phyloP scores from a whole-genome alignment of 2,329 filamentous ascomycete species.

The Thielaviopsis ethacetica region DNA sequence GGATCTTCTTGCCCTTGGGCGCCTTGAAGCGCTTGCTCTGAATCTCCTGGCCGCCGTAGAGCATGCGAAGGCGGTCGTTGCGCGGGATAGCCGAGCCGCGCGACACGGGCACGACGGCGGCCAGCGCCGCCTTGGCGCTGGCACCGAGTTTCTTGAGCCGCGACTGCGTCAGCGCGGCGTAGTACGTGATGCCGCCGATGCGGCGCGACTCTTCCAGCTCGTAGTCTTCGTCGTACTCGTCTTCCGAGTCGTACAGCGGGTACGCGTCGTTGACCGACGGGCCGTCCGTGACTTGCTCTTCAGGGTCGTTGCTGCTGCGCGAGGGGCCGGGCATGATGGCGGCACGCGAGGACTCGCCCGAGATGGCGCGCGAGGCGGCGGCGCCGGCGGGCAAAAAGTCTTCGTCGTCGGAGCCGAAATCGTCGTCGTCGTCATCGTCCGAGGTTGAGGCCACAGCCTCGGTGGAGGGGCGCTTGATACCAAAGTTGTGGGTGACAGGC shows the following conservation, averaged over 20 bases:
- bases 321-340: slow-evolving; percentile 20
- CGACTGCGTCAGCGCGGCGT: slow-evolving; percentile 29
- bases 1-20: slow-evolving; percentile 76
- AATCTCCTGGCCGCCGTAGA: slow-evolving; percentile 39
- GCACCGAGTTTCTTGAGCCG: slow-evolving; percentile 7
- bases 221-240: slow-evolving; percentile 61
- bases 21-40: slow-evolving; percentile 49
- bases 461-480: slow-evolving; percentile 59
- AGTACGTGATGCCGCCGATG: slow-evolving; percentile 63
- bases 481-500: slow-evolving; percentile 73
- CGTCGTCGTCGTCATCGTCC: slow-evolving; percentile 58
- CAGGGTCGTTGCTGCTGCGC: slow-evolving; percentile 40
- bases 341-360: slow-evolving; percentile 2
- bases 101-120: slow-evolving; percentile 36
- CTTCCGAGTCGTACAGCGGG: slow-evolving; percentile 73
- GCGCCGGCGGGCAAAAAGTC: slow-evolving; percentile 17
- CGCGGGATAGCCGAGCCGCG: slow-evolving; percentile 39
- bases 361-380: neutral
- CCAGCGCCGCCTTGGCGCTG: neutral
- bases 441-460: slow-evolving; percentile 48
- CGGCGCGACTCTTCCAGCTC: slow-evolving; percentile 62
- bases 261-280: slow-evolving; percentile 35
- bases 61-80: slow-evolving; percentile 33
- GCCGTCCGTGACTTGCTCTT: slow-evolving; percentile 61
- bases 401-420: slow-evolving; percentile 52